These are phyloP conservation scores for Nicotiana otophora DNA, from an alignment of 257 asterid species.

Conservation along the genomic window DNA sequence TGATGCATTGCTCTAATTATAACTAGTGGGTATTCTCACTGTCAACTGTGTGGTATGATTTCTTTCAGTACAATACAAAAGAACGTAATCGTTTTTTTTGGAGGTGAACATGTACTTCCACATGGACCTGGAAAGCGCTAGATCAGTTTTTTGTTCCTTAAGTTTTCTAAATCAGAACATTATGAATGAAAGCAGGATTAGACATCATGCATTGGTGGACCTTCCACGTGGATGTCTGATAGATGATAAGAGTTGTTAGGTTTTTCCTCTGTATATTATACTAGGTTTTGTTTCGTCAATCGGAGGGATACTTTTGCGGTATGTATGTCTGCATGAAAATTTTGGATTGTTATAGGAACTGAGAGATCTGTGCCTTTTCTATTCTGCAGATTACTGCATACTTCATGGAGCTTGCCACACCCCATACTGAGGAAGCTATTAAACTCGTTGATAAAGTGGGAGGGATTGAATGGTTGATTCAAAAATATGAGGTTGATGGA, in stretches of 20 bases:
- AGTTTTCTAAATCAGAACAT: neutral
- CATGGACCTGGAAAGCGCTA: neutral
- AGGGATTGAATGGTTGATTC: slow-evolving; percentile 97
- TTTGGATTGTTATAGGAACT: neutral
- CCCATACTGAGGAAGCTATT: slow-evolving; percentile 92
- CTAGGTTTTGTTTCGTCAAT: neutral
- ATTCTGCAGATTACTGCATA: slow-evolving; percentile 76
- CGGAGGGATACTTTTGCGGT: neutral
- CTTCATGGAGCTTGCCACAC: slow-evolving; percentile 97
- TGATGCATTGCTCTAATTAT: neutral
- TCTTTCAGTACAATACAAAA: neutral
- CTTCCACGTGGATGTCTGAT: neutral
- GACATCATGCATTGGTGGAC: neutral
- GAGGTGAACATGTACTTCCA: neutral
- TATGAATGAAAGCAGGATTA: neutral
- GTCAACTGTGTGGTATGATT: neutral
- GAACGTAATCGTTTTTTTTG: neutral
- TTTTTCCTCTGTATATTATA: neutral
- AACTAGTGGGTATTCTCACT: neutral
- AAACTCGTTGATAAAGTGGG: slow-evolving; percentile 96
- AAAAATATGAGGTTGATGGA: slow-evolving; percentile 95
- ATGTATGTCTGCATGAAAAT: neutral
- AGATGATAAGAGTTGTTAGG: neutral
- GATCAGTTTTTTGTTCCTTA: neutral
- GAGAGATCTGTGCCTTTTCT: slow-evolving; percentile 9